Conservation (phyloP, 176 grass and related monocot species). For the Oryza coarctata region DNA sequence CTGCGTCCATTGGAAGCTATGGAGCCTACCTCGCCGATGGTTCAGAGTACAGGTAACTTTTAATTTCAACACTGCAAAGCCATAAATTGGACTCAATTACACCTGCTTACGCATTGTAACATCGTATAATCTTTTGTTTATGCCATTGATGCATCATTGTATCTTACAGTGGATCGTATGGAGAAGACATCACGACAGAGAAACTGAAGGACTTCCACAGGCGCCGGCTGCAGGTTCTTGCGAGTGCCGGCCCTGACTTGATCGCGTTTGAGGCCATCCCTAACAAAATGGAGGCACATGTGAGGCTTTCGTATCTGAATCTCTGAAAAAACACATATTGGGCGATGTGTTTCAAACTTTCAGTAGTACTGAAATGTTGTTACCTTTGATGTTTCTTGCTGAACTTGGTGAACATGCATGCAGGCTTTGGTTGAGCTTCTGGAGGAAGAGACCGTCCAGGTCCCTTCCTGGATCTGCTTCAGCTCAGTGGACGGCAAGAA, state of each 20-base stretch:
- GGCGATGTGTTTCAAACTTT: not conserved
- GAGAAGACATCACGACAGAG: slow-evolving; percentile 42
- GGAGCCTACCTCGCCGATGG: slow-evolving; percentile 86
- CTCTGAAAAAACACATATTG: not conserved
- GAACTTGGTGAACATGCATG: not conserved
- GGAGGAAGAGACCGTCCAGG: slow-evolving; percentile 66
- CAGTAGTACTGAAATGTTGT: not conserved
- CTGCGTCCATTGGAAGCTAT: slow-evolving; percentile 75
- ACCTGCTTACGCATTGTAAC: not conserved
- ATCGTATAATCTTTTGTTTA: not conserved
- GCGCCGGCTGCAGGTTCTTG: slow-evolving; percentile 71
- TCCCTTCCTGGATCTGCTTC: slow-evolving; percentile 90
- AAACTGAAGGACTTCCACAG: slow-evolving; percentile 87
- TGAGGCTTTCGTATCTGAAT: not conserved
- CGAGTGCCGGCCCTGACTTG: slow-evolving; percentile 58
- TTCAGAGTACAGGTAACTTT: slow-evolving; percentile 75
- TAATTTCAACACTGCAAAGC: not conserved
- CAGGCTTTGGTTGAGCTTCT: slow-evolving; percentile 73
- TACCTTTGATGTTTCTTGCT: not conserved
- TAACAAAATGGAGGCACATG: slow-evolving; percentile 80
- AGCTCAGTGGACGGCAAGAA: slow-evolving; percentile 67
- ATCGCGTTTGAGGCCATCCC: slow-evolving; percentile 85
- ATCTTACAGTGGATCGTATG: slow-evolving; percentile 56
- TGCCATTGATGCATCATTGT: not conserved
- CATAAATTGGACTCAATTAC: not conserved